Evolutionary conservation across 768 basidiomycete species (phyloP).

Genomic region (Amanita exitialis): DNA sequence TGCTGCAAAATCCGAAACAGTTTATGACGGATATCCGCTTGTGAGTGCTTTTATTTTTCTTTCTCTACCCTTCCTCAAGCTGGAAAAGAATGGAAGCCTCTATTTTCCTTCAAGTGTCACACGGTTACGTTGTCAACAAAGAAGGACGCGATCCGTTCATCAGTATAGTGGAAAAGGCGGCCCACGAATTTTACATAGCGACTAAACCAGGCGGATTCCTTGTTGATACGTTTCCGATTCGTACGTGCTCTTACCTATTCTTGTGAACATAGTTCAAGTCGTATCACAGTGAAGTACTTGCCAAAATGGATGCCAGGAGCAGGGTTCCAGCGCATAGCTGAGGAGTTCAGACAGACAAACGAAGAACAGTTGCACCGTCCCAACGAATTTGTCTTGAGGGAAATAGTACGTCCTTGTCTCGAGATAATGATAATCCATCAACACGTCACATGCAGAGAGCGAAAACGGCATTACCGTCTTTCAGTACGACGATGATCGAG

Average conservation of each 20-base stretch:
- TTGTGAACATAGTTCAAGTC: not conserved
- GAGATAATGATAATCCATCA: slow-evolving; percentile 11
- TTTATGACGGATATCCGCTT: slow-evolving; percentile 19
- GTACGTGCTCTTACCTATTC: slow-evolving; percentile 11
- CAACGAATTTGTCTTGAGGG: not conserved
- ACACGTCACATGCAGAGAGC: not conserved
- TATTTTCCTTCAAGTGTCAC: slow-evolving; percentile 25
- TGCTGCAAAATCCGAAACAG: slow-evolving; percentile 18
- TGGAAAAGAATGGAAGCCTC: slow-evolving; percentile 21
- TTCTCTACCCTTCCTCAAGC: not conserved
- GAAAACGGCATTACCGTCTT: slow-evolving; percentile 16
- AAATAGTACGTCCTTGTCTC: slow-evolving; percentile 12
- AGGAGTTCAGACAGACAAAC: slow-evolving; percentile 10
- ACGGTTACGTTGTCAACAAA: slow-evolving; percentile 24
- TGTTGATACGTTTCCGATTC: slow-evolving; percentile 27
- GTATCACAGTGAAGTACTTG: slow-evolving; percentile 6
- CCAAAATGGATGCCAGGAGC: slow-evolving; percentile 35
- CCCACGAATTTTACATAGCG: slow-evolving; percentile 14
- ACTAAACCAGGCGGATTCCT: slow-evolving; percentile 22
- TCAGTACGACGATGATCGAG: slow-evolving; percentile 10
- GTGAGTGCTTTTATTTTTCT: slow-evolving; percentile 10
- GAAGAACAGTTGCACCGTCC: not conserved
- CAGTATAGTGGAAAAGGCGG: slow-evolving; percentile 18
- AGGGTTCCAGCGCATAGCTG: slow-evolving; percentile 24
- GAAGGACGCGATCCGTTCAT: slow-evolving; percentile 24